Percentiles rank a stretch among this genome's conserved stretches.
Evolutionary conservation across 2,329 filamentous ascomycete genomes (phyloP).

Genomic region (Harringtonia aguacate): DNA sequence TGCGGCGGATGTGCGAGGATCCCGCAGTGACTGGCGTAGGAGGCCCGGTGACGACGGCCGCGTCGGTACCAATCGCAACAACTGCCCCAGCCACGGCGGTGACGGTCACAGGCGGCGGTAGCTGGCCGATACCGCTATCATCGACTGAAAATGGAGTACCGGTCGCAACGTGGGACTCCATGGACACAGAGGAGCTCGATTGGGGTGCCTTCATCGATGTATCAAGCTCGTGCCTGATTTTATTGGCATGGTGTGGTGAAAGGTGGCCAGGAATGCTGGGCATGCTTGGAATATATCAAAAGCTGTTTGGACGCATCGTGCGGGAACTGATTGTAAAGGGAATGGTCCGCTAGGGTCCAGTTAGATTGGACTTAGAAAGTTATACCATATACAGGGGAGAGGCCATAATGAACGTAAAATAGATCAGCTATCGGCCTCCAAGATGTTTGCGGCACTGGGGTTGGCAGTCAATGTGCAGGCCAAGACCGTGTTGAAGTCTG

Average conservation of each 20-base stretch:
- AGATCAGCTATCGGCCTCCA: no score
- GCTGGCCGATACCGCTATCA: no score
- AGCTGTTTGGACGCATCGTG: constrained; percentile 4
- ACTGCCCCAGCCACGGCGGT: no score
- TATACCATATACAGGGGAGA: no score
- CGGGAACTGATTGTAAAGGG: constrained; percentile 6
- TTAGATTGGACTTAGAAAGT: no score
- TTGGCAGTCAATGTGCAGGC: no score
- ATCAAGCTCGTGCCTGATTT: constrained; percentile 7
- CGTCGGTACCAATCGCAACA: no score
- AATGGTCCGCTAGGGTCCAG: not conserved
- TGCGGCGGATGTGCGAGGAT: constrained; percentile 11
- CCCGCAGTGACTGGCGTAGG: not conserved
- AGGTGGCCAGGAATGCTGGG: constrained; percentile 11
- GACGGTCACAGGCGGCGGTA: no score
- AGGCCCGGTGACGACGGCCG: not conserved
- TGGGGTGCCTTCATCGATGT: constrained; percentile 11
- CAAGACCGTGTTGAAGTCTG: no score
- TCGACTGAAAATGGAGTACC: not conserved
- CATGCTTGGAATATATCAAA: constrained; percentile 9
- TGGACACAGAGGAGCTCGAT: constrained; percentile 3
- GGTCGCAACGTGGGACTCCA: not conserved
- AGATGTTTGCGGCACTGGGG: no score
- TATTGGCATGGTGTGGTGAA: constrained; percentile 11
- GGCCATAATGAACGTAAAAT: no score